phyloP scores from a whole-genome alignment of 495 filamentous ascomycete species.

The Jackrogersella multiformis region DNA sequence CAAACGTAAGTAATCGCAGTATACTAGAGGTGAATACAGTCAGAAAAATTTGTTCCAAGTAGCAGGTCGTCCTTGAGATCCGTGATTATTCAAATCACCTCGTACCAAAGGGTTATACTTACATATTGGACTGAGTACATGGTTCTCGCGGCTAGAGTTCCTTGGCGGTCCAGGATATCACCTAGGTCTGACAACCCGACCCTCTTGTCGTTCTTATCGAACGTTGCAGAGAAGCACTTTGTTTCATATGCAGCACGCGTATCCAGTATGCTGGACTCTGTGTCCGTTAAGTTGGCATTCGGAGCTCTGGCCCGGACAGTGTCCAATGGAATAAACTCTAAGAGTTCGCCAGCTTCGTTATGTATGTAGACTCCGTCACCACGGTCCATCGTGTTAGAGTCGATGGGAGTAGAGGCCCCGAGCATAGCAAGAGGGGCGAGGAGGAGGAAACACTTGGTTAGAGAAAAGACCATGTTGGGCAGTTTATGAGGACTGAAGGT shows the following conservation, averaged over 20 bases:
- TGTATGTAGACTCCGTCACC: slow-evolving; percentile 4
- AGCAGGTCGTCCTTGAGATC: too few species aligned
- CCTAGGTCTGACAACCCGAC: background rate
- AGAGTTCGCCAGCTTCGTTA: background rate
- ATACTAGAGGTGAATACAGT: background rate
- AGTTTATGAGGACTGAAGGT: background rate
- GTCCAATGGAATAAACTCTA: background rate
- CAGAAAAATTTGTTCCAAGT: too few species aligned
- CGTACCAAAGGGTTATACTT: background rate
- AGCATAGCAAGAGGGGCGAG: background rate
- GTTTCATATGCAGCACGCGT: background rate
- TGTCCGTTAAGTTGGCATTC: background rate
- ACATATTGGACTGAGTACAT: background rate
- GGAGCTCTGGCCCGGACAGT: background rate
- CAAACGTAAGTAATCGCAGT: background rate
- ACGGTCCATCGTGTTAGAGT: slow-evolving; percentile 1
- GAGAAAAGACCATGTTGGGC: slow-evolving; percentile 4
- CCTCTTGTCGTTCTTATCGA: slow-evolving; percentile 7
- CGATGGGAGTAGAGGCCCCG: slow-evolving; percentile 4
- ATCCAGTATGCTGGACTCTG: background rate
- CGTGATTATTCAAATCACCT: background rate
- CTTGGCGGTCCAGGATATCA: slow-evolving; percentile 1
- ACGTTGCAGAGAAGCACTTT: slow-evolving; percentile 4
- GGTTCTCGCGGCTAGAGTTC: background rate
- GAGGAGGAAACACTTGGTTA: background rate